Percentiles rank a stretch among this genome's conserved stretches.
Evolutionary conservation across 2,329 filamentous ascomycete species (phyloP).

Genomic region (Fusarium multiceps): DNA sequence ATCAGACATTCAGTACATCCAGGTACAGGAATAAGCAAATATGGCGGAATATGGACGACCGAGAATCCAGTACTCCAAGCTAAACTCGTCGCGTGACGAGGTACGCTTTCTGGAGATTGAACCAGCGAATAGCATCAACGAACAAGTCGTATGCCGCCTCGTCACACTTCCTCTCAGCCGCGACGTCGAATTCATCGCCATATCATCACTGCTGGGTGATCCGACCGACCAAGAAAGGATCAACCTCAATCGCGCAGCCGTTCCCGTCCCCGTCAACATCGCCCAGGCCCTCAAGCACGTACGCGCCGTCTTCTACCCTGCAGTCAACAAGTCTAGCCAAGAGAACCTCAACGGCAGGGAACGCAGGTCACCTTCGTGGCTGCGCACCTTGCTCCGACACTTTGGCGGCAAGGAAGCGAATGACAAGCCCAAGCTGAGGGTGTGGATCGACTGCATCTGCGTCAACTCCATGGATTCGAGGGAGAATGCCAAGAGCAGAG

Average conservation of each 20-base stretch:
- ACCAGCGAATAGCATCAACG: slow-evolving; percentile 43
- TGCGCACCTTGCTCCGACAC: slow-evolving; percentile 25
- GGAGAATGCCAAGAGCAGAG: slow-evolving; percentile 46
- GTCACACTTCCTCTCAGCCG: slow-evolving; percentile 46
- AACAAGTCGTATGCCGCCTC: slow-evolving; percentile 50
- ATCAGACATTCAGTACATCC: neutral
- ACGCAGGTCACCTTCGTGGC: slow-evolving; percentile 22
- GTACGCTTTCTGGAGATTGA: slow-evolving; percentile 51
- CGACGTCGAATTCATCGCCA: slow-evolving; percentile 45
- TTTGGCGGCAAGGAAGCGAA: slow-evolving; percentile 27
- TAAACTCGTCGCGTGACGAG: slow-evolving; percentile 38
- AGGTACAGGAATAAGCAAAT: slow-evolving; percentile 6
- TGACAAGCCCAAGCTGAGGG: slow-evolving; percentile 35
- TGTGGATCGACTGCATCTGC: slow-evolving; percentile 51
- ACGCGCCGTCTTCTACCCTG: slow-evolving; percentile 49
- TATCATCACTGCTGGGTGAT: slow-evolving; percentile 49
- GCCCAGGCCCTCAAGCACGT: slow-evolving; percentile 48
- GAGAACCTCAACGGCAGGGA: slow-evolving; percentile 27
- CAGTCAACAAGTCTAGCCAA: slow-evolving; percentile 36
- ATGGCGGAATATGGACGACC: slow-evolving; percentile 20
- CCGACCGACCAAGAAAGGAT: slow-evolving; percentile 47
- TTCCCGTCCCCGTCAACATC: slow-evolving; percentile 47
- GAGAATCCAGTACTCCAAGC: slow-evolving; percentile 29
- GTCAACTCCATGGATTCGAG: slow-evolving; percentile 45
- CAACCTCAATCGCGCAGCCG: slow-evolving; percentile 42